Base-by-base conservation (phyloP, 257 asterid species). In the Anisodus tanguticus region DNA sequence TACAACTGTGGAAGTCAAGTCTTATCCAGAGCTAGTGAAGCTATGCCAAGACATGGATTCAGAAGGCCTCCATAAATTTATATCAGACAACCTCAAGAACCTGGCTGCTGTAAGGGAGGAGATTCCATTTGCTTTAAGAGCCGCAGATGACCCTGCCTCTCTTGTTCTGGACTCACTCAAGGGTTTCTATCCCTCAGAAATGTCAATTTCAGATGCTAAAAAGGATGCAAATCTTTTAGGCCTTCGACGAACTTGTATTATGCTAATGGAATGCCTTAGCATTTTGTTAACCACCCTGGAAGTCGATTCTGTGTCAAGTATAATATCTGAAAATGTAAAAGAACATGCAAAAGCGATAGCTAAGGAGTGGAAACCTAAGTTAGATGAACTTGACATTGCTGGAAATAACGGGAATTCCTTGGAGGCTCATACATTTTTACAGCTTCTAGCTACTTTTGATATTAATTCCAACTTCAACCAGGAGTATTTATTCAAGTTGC, bases 401-500 rank as follows among this genome's bases (percentile, higher is more conserved):
- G 99, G 95, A 81, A 91, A 93, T 91, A 92, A 91, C 79, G 99
- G 98, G 79, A 96, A 96, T 88, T 96, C 98, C 70, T 84, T 96
- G 55, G 99, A 96, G 88, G 99, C 99, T 79, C 99, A 96, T 91
- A 98, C 98, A 74, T 96, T 96, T 85, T 91, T 96, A 74, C 98
- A 94, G 82, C 93, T 95, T 89, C 92, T 95, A 82, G 97, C 98
- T 83, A 95, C 97, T 63, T 96, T 92, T 90, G 97, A 92, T 82
- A 93, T 96, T 62, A 90, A 91, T 87, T 92, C 99, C 10, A 93
- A 91, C 85, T 96, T 94, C 85, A 91, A 93, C 85, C 94, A 93
- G 88, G 97, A 90, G 63, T 86, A 85, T 86, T 87, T 96, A 88
- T 90, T 91, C 86, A 96, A 91, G 82, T 86, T 96, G 55, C 92